Percentiles rank a stretch among this genome's conserved stretches.
Conservation (phyloP, 345 rosid genomes). For the Excoecaria agallocha region DNA sequence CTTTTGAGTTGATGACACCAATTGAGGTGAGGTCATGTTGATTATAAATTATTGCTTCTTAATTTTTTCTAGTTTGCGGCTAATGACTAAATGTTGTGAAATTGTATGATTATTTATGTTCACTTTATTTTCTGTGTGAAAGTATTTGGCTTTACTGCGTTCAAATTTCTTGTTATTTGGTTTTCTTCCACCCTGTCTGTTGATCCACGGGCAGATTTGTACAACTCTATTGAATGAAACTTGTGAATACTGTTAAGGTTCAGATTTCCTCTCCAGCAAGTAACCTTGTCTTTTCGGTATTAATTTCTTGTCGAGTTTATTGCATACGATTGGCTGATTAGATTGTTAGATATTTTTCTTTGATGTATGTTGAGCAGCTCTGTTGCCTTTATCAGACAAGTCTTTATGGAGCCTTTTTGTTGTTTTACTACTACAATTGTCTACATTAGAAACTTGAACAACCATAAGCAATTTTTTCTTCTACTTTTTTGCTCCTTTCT, state of each 20-base stretch:
- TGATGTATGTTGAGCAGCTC: not conserved
- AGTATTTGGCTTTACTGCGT: not conserved
- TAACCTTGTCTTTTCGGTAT: conserved; percentile 8
- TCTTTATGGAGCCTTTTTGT: not conserved
- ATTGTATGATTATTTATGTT: not conserved
- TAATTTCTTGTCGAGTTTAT: conserved; percentile 1
- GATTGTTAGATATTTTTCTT: not conserved
- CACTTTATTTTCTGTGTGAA: not conserved
- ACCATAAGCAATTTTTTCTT: not conserved
- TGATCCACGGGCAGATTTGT: conserved; percentile 13
- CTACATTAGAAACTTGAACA: not conserved
- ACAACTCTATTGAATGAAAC: conserved; percentile 16
- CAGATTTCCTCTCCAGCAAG: conserved; percentile 11
- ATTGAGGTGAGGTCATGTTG: conserved; percentile 64
- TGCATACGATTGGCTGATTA: conserved; percentile 6
- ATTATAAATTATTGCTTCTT: conserved; percentile 7
- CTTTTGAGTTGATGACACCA: conserved; percentile 83
- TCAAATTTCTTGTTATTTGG: conserved; percentile 7
- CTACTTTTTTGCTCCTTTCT: not conserved
- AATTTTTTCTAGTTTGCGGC: conserved; percentile 8
- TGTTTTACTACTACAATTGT: not conserved
- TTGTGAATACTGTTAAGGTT: conserved; percentile 10
- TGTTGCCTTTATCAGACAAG: not conserved
- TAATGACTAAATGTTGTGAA: not conserved
- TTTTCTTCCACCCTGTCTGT: conserved; percentile 9